Conservation (phyloP, 805 yeast species). For the Saccharomycopsis malanga region DNA sequence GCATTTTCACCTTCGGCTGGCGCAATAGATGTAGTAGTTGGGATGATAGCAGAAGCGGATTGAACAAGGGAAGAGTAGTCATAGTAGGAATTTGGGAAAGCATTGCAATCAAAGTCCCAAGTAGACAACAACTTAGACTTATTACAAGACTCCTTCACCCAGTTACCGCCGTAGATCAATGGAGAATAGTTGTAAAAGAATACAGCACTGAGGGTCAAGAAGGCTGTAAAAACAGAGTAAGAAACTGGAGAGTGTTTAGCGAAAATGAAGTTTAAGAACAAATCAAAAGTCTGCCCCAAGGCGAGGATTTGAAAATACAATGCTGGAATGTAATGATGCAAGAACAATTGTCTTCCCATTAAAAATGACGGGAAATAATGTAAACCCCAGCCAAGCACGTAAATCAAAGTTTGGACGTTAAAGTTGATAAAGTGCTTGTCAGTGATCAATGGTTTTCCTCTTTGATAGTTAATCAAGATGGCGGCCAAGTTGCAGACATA, state of each 20-base stretch:
- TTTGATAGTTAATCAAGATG: slow-evolving; percentile 56
- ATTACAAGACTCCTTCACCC: slow-evolving; percentile 69
- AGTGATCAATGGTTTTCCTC: slow-evolving; percentile 42
- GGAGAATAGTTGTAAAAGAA: slow-evolving; percentile 63
- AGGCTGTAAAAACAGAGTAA: slow-evolving; percentile 38
- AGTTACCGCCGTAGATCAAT: slow-evolving; percentile 66
- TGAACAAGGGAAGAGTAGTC: slow-evolving; percentile 25
- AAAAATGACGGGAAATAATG: slow-evolving; percentile 89
- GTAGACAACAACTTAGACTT: slow-evolving; percentile 48
- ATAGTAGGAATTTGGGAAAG: slow-evolving; percentile 23
- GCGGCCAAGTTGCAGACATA: slow-evolving; percentile 38
- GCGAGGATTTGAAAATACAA: slow-evolving; percentile 80
- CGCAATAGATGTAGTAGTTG: not conserved
- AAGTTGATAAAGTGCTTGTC: slow-evolving; percentile 55
- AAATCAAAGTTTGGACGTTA: slow-evolving; percentile 56
- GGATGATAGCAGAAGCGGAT: slow-evolving; percentile 1
- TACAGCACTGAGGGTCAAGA: slow-evolving; percentile 43
- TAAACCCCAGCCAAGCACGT: slow-evolving; percentile 70
- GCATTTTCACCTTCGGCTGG: not conserved
- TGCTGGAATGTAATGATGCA: slow-evolving; percentile 92
- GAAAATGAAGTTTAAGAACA: slow-evolving; percentile 39
- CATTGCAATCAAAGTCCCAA: slow-evolving; percentile 88
- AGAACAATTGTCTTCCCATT: slow-evolving; percentile 88
- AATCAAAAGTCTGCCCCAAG: slow-evolving; percentile 60
- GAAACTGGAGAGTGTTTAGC: slow-evolving; percentile 38